Evolutionary conservation across 257 asterid species (phyloP).

Genomic region (Leonotis leonurus): DNA sequence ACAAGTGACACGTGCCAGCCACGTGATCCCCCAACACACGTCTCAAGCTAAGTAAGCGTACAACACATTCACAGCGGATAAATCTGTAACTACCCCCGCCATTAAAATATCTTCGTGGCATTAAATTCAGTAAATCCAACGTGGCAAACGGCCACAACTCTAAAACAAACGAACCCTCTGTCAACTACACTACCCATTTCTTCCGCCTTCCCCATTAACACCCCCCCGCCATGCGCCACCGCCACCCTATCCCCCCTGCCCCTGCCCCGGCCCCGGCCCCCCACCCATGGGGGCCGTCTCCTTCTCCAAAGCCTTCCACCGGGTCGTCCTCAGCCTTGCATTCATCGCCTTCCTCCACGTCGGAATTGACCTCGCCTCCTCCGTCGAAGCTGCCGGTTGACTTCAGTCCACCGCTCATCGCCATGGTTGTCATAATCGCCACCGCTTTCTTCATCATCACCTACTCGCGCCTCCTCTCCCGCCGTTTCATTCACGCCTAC

Average conservation of each 20-base stretch:
- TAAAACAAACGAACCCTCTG: constrained; percentile 17
- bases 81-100: constrained; percentile 17
- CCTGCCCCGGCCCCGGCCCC: constrained; percentile 41
- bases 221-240: constrained; percentile 35
- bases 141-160: constrained; percentile 30
- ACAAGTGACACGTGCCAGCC: constrained; percentile 10
- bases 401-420: constrained; percentile 90
- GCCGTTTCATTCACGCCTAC: constrained; percentile 51
- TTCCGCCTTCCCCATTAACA: constrained; percentile 17
- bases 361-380: constrained; percentile 28
- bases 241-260: constrained; percentile 27
- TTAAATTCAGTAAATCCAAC: constrained; percentile 43
- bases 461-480: constrained; percentile 83
- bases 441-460: constrained; percentile 81
- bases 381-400: constrained; percentile 63
- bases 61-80: constrained; percentile 16
- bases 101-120: constrained; percentile 24
- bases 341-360: constrained; percentile 3
- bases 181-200: constrained; percentile 24
- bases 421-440: constrained; percentile 78
- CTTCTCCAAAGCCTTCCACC: constrained; percentile 13
- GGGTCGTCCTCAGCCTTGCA: background rate
- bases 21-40: constrained; percentile 15
- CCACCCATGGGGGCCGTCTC: constrained; percentile 10
- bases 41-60: constrained; percentile 25